These are phyloP conservation scores for Podaxis pistillaris DNA, from an alignment of 768 basidiomycete genomes.

Conservation along the genomic window DNA sequence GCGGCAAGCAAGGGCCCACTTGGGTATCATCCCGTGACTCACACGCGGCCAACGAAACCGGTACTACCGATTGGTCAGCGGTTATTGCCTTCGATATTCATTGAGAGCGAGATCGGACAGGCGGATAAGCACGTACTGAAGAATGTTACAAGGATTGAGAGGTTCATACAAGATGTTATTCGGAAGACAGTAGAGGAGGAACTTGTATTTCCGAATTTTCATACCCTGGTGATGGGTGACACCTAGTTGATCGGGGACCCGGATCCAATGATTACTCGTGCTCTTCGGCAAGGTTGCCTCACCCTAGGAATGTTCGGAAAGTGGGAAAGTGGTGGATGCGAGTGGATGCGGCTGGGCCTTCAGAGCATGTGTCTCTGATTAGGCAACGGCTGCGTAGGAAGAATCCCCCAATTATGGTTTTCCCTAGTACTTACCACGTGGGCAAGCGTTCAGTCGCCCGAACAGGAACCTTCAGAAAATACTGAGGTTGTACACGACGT, in stretches of 20 bases:
- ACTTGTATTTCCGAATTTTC: constrained; percentile 94
- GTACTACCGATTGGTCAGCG: constrained; percentile 73
- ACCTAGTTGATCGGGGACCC: background rate
- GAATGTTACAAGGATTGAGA: constrained; percentile 93
- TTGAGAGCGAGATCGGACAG: constrained; percentile 97
- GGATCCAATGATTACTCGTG: too few species aligned
- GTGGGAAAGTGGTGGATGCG: too few species aligned
- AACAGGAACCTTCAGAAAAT: too few species aligned
- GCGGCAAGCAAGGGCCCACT: constrained; percentile 23
- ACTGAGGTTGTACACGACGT: too few species aligned
- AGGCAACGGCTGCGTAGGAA: too few species aligned
- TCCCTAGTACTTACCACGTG: too few species aligned
- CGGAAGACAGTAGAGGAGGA: constrained; percentile 95
- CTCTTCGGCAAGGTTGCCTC: too few species aligned
- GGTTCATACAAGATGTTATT: constrained; percentile 94
- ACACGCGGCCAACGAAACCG: constrained; percentile 52
- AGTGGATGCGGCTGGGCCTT: too few species aligned
- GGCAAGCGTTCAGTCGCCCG: too few species aligned
- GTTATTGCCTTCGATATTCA: constrained; percentile 80
- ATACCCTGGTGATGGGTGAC: constrained; percentile 65
- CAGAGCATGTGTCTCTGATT: too few species aligned
- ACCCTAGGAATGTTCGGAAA: too few species aligned
- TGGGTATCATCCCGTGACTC: background rate
- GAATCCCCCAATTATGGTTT: too few species aligned
- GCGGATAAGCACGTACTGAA: constrained; percentile 93